These are phyloP conservation scores for Rhizopogon hawkerae DNA, from an alignment of 1,284 basidiomycete genomes.

Conservation along the genomic window DNA sequence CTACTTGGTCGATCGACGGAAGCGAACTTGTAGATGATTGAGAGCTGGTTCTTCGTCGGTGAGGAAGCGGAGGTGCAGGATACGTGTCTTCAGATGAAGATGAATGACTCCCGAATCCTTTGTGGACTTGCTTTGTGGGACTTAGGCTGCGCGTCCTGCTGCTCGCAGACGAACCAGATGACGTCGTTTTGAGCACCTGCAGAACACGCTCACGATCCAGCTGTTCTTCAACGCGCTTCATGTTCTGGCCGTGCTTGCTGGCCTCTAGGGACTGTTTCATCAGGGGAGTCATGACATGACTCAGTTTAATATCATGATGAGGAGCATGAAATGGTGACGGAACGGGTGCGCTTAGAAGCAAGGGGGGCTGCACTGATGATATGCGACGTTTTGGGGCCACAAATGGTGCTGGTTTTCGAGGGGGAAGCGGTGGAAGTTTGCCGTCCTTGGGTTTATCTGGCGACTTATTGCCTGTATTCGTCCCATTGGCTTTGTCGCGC, in stretches of 20 bases:
- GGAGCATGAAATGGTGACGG: constrained; percentile 11
- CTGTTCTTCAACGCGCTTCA: constrained; percentile 58
- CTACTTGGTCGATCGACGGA: constrained; percentile 35
- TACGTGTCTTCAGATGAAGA: constrained; percentile 29
- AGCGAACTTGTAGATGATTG: constrained; percentile 25
- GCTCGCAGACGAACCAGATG: constrained; percentile 18
- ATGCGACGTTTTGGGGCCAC: constrained; percentile 17
- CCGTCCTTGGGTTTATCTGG: constrained; percentile 12
- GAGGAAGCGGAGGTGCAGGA: constrained; percentile 21
- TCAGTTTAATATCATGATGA: constrained; percentile 18
- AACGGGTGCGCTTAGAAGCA: neutral
- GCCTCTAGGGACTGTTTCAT: constrained; percentile 67
- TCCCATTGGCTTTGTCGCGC: constrained; percentile 15
- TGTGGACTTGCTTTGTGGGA: constrained; percentile 31
- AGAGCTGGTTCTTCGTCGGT: constrained; percentile 18
- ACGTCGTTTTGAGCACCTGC: constrained; percentile 48
- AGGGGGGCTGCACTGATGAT: constrained; percentile 12
- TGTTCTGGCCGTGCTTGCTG: constrained; percentile 54
- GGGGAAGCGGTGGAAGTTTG: constrained; percentile 27
- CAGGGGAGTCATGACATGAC: constrained; percentile 45
- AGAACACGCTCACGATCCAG: constrained; percentile 63
- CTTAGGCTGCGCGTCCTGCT: constrained; percentile 24
- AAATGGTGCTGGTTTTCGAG: constrained; percentile 26
- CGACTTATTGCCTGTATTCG: neutral
- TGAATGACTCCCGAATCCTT: neutral